Evolutionary conservation across 2,329 filamentous ascomycete species (phyloP).

Genomic region (Ambrosiella beaveri): DNA sequence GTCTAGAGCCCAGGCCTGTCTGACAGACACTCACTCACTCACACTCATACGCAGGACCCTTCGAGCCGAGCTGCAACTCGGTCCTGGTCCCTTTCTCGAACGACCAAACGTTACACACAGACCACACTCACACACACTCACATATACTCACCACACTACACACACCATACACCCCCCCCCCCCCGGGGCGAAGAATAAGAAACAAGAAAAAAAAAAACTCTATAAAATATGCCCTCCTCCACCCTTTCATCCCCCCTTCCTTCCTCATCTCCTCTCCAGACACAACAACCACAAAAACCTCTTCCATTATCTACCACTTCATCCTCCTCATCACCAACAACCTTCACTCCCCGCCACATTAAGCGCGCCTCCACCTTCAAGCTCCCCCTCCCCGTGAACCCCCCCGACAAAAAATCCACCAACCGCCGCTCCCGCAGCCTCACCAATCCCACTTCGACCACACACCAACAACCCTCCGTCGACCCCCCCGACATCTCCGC

Average conservation of each 20-base stretch:
- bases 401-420: neutral
- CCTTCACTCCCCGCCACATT: constrained; percentile 5
- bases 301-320: constrained; percentile 1
- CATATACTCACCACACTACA: neutral
- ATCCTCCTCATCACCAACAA: no score
- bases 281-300: neutral
- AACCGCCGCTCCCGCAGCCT: constrained; percentile 9
- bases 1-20: no score
- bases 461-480: constrained; percentile 5
- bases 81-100: no score
- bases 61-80: no score
- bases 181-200: neutral
- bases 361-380: constrained; percentile 14
- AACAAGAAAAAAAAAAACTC: neutral
- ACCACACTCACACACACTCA: neutral
- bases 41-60: no score
- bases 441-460: neutral
- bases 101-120: no score
- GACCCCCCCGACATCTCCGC: constrained; percentile 8
- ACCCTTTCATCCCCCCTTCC: neutral
- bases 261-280: neutral
- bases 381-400: constrained; percentile 14
- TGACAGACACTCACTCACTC: no score
- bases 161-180: neutral
- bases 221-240: constrained; percentile 9